phyloP scores from a whole-genome alignment of 805 yeast genomes.

The Naumovozyma dairenensis region DNA sequence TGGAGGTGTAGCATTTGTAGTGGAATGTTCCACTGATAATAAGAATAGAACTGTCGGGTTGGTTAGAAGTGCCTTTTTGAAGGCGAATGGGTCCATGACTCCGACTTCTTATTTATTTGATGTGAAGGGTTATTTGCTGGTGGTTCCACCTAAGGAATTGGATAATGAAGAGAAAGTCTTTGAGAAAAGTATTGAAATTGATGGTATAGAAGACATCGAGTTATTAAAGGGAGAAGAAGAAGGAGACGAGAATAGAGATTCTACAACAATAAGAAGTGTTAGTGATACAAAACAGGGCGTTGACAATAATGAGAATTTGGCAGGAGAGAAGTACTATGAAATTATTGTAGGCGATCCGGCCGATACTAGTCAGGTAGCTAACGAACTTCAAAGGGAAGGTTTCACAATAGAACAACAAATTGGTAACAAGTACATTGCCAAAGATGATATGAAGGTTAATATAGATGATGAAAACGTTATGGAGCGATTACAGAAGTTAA shows the following conservation, averaged over 20 bases:
- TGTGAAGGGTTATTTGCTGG: constrained; percentile 60
- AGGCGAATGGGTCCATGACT: constrained; percentile 57
- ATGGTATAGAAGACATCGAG: constrained; percentile 71
- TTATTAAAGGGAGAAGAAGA: constrained; percentile 36
- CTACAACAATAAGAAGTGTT: too few species aligned
- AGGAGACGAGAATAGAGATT: constrained; percentile 31
- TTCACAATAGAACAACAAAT: constrained; percentile 57
- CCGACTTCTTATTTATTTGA: constrained; percentile 75
- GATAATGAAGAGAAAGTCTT: constrained; percentile 48
- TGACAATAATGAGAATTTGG: too few species aligned
- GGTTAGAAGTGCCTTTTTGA: constrained; percentile 66
- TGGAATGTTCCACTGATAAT: constrained; percentile 85
- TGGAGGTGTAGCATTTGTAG: constrained; percentile 76
- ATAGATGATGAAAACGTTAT: constrained; percentile 44
- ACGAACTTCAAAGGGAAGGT: constrained; percentile 37
- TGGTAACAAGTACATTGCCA: constrained; percentile 59
- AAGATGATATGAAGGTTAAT: constrained; percentile 47
- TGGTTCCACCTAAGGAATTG: constrained; percentile 33
- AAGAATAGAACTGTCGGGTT: constrained; percentile 70
- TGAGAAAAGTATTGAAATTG: constrained; percentile 61
- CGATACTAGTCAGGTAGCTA: constrained; percentile 53
- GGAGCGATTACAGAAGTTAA: constrained; percentile 46
- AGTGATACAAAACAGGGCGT: background rate
- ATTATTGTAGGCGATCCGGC: constrained; percentile 50
- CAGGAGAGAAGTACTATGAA: constrained; percentile 16